phyloP scores from a whole-genome alignment of 2,329 filamentous ascomycete species.

The Penicillium psychrosexuale region DNA sequence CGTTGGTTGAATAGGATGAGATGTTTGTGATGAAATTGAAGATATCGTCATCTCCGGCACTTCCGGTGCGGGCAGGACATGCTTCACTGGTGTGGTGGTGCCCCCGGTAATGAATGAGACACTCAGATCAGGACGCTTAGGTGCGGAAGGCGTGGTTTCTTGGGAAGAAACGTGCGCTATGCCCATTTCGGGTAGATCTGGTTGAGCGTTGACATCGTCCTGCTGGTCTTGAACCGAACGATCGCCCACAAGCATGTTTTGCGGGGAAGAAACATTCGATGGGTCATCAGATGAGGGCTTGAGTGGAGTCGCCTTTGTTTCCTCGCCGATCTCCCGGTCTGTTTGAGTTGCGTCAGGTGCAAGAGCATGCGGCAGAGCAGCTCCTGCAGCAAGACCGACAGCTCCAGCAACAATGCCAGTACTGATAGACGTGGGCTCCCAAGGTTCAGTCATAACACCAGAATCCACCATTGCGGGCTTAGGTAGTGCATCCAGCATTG shows the following conservation, averaged over 20 bases:
- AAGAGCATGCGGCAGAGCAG: constrained; percentile 18
- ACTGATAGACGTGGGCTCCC: constrained; percentile 40
- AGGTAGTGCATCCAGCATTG: constrained; percentile 20
- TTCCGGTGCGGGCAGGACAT: constrained; percentile 15
- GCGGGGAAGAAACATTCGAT: too few species aligned
- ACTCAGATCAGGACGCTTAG: constrained; percentile 39
- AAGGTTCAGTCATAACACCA: constrained; percentile 61
- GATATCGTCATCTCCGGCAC: constrained; percentile 32
- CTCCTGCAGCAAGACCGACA: constrained; percentile 23
- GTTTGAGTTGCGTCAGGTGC: constrained; percentile 15
- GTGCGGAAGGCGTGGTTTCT: constrained; percentile 40
- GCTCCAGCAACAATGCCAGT: constrained; percentile 5
- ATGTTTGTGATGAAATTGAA: constrained; percentile 32
- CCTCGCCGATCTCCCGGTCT: constrained; percentile 18
- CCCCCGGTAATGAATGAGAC: constrained; percentile 33
- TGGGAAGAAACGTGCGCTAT: constrained; percentile 34
- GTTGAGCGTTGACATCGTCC: constrained; percentile 8
- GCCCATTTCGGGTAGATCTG: constrained; percentile 26
- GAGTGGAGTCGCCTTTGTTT: constrained; percentile 12
- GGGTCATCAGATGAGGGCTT: too few species aligned
- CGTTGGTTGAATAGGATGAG: constrained; percentile 18
- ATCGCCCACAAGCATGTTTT: too few species aligned
- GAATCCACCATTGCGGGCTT: constrained; percentile 56
- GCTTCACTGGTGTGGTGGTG: constrained; percentile 29
- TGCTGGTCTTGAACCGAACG: too few species aligned